These are phyloP conservation scores for Penicillium sp. DNA, from an alignment of 2,329 filamentous ascomycete species.

Conservation along the genomic window DNA sequence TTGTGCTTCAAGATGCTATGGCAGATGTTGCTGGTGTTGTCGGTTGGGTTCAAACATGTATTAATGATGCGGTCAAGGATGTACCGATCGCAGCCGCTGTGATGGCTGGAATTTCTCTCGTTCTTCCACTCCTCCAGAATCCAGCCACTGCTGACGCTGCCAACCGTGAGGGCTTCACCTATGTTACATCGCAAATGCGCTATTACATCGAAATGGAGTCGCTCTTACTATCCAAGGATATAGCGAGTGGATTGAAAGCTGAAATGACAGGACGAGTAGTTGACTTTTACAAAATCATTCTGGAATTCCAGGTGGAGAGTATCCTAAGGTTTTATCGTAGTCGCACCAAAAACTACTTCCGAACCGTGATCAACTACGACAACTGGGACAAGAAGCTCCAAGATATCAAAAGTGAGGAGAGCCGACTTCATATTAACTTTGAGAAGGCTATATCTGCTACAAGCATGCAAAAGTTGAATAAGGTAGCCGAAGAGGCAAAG, in stretches of 20 bases:
- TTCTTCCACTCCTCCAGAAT: conserved; percentile 35
- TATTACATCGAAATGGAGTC: conserved; percentile 32
- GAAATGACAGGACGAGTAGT: conserved; percentile 14
- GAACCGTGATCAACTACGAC: background rate
- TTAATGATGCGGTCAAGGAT: background rate
- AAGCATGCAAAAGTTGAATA: no score
- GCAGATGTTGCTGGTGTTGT: background rate
- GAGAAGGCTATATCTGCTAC: no score
- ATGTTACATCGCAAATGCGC: conserved; percentile 30
- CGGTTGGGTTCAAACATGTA: background rate
- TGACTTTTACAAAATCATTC: conserved; percentile 29
- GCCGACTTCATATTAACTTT: no score
- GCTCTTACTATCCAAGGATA: conserved; percentile 16
- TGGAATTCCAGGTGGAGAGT: conserved; percentile 35
- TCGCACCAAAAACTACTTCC: background rate
- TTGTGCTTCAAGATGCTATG: background rate
- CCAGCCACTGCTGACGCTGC: conserved; percentile 25
- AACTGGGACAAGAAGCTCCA: background rate
- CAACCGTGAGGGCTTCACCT: conserved; percentile 30
- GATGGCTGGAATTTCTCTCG: conserved; percentile 13
- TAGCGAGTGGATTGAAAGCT: conserved; percentile 10
- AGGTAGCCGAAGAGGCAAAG: no score
- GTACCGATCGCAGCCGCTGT: background rate
- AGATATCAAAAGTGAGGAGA: no score
- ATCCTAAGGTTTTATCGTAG: conserved; percentile 30